These are phyloP conservation scores for Pythium dissimile DNA, from an alignment of 352 stramenopile genomes.

Conservation along the genomic window DNA sequence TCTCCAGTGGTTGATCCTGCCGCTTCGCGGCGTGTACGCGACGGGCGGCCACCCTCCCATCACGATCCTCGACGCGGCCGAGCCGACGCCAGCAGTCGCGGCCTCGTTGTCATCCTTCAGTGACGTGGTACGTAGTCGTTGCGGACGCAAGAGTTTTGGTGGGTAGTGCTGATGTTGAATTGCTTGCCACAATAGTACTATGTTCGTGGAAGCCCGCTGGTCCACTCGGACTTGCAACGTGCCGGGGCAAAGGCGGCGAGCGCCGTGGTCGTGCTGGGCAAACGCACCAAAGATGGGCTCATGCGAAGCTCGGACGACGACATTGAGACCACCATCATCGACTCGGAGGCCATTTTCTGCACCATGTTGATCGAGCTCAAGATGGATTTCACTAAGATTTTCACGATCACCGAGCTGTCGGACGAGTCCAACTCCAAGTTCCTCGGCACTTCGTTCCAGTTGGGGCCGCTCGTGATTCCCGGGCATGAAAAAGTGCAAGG, in stretches of 20 bases:
- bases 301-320: conserved; percentile 37
- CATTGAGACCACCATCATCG: conserved; percentile 68
- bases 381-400: conserved; percentile 83
- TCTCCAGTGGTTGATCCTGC: conserved; percentile 74
- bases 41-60: conserved; percentile 53
- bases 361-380: conserved; percentile 87
- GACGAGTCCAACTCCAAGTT: conserved; percentile 88
- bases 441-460: conserved; percentile 72
- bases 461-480: conserved; percentile 23
- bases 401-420: conserved; percentile 81
- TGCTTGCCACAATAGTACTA: conserved; percentile 52
- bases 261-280: conserved; percentile 79
- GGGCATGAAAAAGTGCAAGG: neutral
- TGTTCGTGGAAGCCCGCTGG: conserved; percentile 67
- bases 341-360: conserved; percentile 80
- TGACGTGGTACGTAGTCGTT: conserved; percentile 65
- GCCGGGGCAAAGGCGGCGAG: conserved; percentile 74
- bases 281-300: conserved; percentile 41
- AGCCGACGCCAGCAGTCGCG: conserved; percentile 51
- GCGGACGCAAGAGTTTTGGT: no score
- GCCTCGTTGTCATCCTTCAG: conserved; percentile 46
- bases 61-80: conserved; percentile 71
- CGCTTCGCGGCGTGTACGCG: conserved; percentile 50
- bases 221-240: conserved; percentile 76
- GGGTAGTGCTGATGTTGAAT: conserved; percentile 17